Evolutionary conservation across 305 asterid genomes (phyloP), one percentile per base, ranked within the genome.

Genomic region (Fraxinus nigra): DNA sequence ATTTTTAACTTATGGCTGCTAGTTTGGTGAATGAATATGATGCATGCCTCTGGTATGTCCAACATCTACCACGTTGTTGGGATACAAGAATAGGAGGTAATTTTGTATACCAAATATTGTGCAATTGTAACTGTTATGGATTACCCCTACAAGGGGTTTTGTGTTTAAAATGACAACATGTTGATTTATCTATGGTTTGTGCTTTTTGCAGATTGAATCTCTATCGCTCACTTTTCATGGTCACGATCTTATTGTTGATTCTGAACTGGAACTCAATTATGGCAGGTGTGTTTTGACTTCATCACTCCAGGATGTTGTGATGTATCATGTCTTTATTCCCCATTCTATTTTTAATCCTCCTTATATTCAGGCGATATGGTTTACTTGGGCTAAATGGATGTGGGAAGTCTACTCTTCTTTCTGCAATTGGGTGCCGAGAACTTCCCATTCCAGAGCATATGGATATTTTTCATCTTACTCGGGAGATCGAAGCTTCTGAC

Each of bases 401-500:
- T 72, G 97, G 98, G 78, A 97, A 97, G 84, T 94, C 98, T 43
- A 97, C 99, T 67, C 99, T 97, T 86, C 98, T 97, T 67, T 26
- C 97, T 79, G 40, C 99, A 3, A 91, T 94, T 72, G 99, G 99
- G 73, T 82, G 86, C 75, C 92, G 99, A 3, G 99, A 97, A 90
- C 97, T 97, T 80, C 97, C 98, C 5, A 93, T 97, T 69, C 99
- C 99, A 7, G 98, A 94, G 1, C 98, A 97, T 86, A 94, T 97
- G 99, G 99, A 96, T 91, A 93, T 93, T 84, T 91, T 84, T 89
- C 99, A 94, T 85, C 97, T 96, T 30, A 77, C 90, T 0, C 86
- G 98, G 22, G 99, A 96, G 88, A 94, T 96, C 63, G 98, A 94
- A 89, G 99, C 99, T 72, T 97, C 98, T 85, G 99, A 97, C 85